A percentile compares a stretch with the other conserved stretches of the same genome.
Evolutionary conservation across 306 rosid genomes (phyloP).

Genomic region (Acacia melanoxylon): DNA sequence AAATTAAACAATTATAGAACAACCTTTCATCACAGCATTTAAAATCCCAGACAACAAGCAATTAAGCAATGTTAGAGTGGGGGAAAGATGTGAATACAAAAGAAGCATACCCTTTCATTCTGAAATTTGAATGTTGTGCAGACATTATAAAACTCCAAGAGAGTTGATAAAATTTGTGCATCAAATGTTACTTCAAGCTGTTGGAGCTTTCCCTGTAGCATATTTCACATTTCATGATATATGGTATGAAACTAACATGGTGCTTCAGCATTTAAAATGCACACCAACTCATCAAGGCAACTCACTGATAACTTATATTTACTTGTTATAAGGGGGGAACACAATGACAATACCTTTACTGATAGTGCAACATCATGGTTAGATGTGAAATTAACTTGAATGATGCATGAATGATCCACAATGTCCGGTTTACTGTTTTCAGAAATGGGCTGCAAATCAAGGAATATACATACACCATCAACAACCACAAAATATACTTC

Average conservation of each 20-base stretch:
- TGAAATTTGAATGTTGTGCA: slow-evolving; percentile 63
- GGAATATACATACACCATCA: slow-evolving; percentile 14
- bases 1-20: slow-evolving; percentile 6
- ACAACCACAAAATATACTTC: background rate
- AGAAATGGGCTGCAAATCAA: slow-evolving; percentile 53
- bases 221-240: background rate
- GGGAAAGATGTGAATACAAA: background rate
- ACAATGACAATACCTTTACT: slow-evolving; percentile 58
- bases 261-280: slow-evolving; percentile 25
- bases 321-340: slow-evolving; percentile 21
- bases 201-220: slow-evolving; percentile 67
- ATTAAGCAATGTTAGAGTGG: background rate
- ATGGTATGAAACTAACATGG: slow-evolving; percentile 10
- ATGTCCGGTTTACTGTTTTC: slow-evolving; percentile 39
- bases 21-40: slow-evolving; percentile 1
- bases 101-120: slow-evolving; percentile 66
- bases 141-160: slow-evolving; percentile 57
- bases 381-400: slow-evolving; percentile 62
- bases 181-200: slow-evolving; percentile 69
- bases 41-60: background rate
- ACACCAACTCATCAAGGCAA: slow-evolving; percentile 26
- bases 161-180: slow-evolving; percentile 41
- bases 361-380: slow-evolving; percentile 51
- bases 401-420: slow-evolving; percentile 49
- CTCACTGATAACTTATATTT: slow-evolving; percentile 25